Conservation (phyloP, 148 eudicot genomes). For the Rhododendron kiyosumense region DNA sequence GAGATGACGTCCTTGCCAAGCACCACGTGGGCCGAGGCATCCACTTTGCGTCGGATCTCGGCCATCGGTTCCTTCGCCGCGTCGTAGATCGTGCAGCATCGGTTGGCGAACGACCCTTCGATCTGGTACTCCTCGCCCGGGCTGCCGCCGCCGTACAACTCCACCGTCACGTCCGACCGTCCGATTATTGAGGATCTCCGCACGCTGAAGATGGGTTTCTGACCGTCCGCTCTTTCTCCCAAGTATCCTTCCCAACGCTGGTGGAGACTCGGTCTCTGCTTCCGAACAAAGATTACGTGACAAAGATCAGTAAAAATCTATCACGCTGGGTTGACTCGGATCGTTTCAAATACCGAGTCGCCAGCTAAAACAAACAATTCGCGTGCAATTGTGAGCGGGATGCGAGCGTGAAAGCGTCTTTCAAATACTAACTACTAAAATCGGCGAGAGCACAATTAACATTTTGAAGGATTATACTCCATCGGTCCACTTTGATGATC, state of each 20-base stretch:
- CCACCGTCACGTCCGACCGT: constrained; percentile 66
- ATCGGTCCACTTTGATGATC: too few relatives aligned
- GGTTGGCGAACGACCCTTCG: constrained; percentile 64
- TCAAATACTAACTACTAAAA: too few relatives aligned
- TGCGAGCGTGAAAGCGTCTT: too few relatives aligned
- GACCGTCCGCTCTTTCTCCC: constrained; percentile 60
- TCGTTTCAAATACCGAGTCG: not conserved
- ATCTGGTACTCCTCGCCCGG: constrained; percentile 60
- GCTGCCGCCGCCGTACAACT: constrained; percentile 35
- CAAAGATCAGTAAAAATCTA: not conserved
- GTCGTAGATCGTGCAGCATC: constrained; percentile 59
- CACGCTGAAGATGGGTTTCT: constrained; percentile 82
- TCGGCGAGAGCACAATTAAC: too few relatives aligned
- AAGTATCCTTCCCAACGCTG: constrained; percentile 88
- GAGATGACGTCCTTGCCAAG: constrained; percentile 78
- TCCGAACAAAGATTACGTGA: not conserved
- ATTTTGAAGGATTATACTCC: too few relatives aligned
- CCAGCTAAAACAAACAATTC: not conserved
- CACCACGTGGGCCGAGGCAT: constrained; percentile 51
- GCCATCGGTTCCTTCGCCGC: constrained; percentile 44
- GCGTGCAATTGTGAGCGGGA: too few relatives aligned
- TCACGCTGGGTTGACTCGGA: not conserved
- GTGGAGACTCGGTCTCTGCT: constrained; percentile 82
- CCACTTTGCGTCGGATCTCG: constrained; percentile 83
- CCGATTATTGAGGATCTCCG: constrained; percentile 80